Evolutionary conservation across 805 yeast genomes (phyloP), one percentile per base, ranked within the genome.

Genomic region (Ascoidea asiatica): DNA sequence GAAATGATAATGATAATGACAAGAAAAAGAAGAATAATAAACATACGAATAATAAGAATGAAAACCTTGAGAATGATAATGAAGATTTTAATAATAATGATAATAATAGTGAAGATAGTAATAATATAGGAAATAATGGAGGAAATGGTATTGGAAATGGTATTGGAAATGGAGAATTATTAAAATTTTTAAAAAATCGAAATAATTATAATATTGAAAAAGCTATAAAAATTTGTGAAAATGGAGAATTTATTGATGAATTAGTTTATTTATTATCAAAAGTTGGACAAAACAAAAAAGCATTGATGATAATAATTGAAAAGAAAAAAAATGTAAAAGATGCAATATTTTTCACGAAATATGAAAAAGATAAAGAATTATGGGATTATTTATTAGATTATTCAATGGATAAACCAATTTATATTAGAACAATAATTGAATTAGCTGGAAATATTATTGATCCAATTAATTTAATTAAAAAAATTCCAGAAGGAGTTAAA

Each of bases 311-410:
- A 39, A 87, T 92, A 15, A 77, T 88, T 37, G 81, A 84, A 50
- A 73, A 84, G 52, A 62, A 89, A 43, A 70, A 80, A 44, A 92
- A 90, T 56, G 90, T 95, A 0, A 72, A 73, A 38, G 69, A 74
- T 50, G 97, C 97, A 0, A 82, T 92, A 20, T 71, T 70, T 17
- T 92, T 88, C 67, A 92, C 89, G 1, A 72, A 69, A 43, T 75
- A 72, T 41, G 69, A 75, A 47, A 76, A 78, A 43, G 94, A 87
- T 52, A 60, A 66, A 19, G 94, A 85, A n/a, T 63, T 87, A 8
- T 88, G 96, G 95, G 77, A 77, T 38, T 76, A 78, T 40, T 66
- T 90, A 48, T 62, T 90, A 8, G 78, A 75, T 19, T 77, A 79
- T 57, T 79, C 95, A 19, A 70, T 79, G 64, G 68, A 70, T 37